Base-by-base conservation (phyloP, 176 grass and related monocot species). In the Raddia distichophylla region DNA sequence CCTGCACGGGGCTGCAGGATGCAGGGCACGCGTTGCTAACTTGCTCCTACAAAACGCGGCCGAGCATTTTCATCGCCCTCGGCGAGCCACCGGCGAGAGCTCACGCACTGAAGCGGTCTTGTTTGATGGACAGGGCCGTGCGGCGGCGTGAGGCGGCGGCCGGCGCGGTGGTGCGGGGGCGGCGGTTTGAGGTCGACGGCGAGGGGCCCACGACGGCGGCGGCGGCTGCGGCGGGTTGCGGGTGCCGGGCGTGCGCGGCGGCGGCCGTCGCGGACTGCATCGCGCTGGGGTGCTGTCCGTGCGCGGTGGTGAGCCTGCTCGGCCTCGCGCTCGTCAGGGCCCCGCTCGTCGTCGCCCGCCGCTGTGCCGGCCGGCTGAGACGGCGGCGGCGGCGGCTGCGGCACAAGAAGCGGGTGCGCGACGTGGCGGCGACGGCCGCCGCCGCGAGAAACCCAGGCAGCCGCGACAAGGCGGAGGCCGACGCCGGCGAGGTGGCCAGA, bases 241-340 rank as follows among this genome's bases (percentile, higher is more conserved):
- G 52, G 17, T 96, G 90, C 76, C 86, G 82, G 80, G 85, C 91
- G 12, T 97, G 91, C 83, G 89, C 89, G 33, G 94, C 91, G 75
- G 78, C 81, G 42, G 61, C 61, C 9, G 56, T 97, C 33, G 91
- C 83, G 19, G 94, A 97, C 80, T 93, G 91, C 80, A 71, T 93
- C 22, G 94, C 91, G 59, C 83, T 97, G 4, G 91, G 91, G 0
- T 97, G 94, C 76, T 97, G 91, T 80, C 94, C 94, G 0, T 97
- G 91, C 80, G 88, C 90, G 13, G 18, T 97, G 3, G 72, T 96
- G 46, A 79, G 82, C 67, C 15, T 88, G 67, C 83, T 91, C 59
- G 75, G 71, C 14, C 57, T 93, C 13, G 86, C 80, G 34, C 74
- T 97, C 62, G 86, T 93, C 80, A 91, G 71, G 91, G 86, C 86